Evolutionary conservation across 495 filamentous ascomycete genomes (phyloP).

Genomic region (Cetradonia linearis): DNA sequence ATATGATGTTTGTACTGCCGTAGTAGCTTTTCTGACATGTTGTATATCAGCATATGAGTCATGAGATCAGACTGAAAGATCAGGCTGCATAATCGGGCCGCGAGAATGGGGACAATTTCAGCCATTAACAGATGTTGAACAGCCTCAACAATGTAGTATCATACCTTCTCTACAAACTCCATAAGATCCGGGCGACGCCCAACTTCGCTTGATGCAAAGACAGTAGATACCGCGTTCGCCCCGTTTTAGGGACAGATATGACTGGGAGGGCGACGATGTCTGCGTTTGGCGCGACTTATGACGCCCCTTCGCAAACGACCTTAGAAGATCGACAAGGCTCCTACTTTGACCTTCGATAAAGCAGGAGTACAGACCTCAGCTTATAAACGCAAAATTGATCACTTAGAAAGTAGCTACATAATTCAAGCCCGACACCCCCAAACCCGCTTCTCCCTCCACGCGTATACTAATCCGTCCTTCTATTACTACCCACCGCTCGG

Average conservation of each 20-base stretch:
- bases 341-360: conserved; percentile 1
- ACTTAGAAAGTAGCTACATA: neutral
- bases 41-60: neutral
- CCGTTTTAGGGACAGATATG: neutral
- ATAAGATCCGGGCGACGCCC: conserved; percentile 1
- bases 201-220: neutral
- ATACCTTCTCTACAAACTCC: neutral
- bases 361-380: neutral
- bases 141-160: neutral
- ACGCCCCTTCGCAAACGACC: neutral
- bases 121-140: neutral
- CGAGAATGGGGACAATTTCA: neutral
- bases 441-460: neutral
- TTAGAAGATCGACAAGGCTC: neutral
- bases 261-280: neutral
- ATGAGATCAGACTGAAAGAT: neutral
- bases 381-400: neutral
- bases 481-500: neutral
- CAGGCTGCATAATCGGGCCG: neutral
- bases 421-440: neutral
- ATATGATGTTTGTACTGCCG: no score
- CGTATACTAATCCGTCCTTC: neutral
- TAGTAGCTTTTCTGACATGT: no score
- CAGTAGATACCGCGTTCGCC: neutral
- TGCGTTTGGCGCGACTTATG: neutral